Evolutionary conservation across 2,329 filamentous ascomycete species (phyloP), one percentile per base, ranked within the genome.

Genomic region (Microdochium trichocladiopsis): DNA sequence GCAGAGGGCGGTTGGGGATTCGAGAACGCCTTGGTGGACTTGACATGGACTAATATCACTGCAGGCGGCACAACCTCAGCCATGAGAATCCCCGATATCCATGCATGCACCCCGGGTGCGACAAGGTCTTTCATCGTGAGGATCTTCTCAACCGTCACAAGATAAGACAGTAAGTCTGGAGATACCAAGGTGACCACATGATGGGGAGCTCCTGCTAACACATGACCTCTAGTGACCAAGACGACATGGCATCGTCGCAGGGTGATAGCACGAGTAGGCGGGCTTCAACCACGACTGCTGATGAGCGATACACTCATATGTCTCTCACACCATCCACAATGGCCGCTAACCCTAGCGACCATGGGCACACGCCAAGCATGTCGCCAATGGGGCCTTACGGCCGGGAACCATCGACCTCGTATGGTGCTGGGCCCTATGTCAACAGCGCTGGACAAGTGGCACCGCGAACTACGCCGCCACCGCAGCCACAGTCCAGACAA

Each of bases 121-220:
- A 76, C 37, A 77, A 76, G 55, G 69, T 72, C 14, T 85, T 86
- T 56, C 76, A 83, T 57, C 75, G 82, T 51, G 73, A 76, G 47
- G 82, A 86, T 62, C 66, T 86, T 11, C 70, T 84, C 18, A 72
- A 77, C n/a, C 77, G 82, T 36, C 82, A 86, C 59, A 64, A 72
- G 53, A 70, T 72, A 55, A 69, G 73, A 68, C 77, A 80, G 76
- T 80, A 61, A 62, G 73, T 67, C 28, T 8, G 8, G 28, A 31
- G n/a, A n/a, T n/a, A 31, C 28, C 28, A 31, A 8, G 28, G 28
- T n/a, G n/a, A n/a, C n/a, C n/a, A n/a, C n/a, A n/a, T n/a, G n/a
- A n/a, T n/a, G n/a, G n/a, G n/a, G n/a, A n/a, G n/a, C n/a, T n/a
- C n/a, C n/a, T n/a, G n/a, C n/a, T n/a, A n/a, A n/a, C n/a, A n/a